phyloP scores from a whole-genome alignment of 179 eudicot genomes.

The Silene vulgaris region DNA sequence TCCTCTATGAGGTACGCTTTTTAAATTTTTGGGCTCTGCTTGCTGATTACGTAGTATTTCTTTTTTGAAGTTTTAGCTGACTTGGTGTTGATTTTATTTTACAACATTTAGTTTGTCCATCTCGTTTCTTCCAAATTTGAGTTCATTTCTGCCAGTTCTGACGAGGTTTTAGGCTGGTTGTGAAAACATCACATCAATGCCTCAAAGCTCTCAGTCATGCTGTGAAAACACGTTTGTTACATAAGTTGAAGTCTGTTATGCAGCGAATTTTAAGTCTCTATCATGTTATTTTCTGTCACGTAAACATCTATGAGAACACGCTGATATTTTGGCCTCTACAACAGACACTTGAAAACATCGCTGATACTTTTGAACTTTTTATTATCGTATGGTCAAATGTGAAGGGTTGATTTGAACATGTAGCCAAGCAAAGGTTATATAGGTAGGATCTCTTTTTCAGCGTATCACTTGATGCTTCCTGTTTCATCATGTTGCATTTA shows the following conservation, averaged over 20 bases:
- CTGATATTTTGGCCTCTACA: neutral
- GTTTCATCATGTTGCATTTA: no score
- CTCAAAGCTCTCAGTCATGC: neutral
- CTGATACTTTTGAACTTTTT: neutral
- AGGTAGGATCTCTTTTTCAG: no score
- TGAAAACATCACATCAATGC: neutral
- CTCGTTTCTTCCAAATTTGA: no score
- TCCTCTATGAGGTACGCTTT: conserved; percentile 58
- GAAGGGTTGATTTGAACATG: no score
- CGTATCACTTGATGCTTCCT: no score
- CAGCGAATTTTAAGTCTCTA: neutral
- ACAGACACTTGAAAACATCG: neutral
- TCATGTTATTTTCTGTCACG: neutral
- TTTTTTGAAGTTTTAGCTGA: neutral
- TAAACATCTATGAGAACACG: neutral
- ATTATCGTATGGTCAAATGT: neutral
- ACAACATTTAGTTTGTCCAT: neutral
- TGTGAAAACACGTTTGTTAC: neutral
- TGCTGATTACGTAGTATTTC: neutral
- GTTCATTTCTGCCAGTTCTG: no score
- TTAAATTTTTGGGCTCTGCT: conserved; percentile 12
- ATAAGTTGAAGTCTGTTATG: neutral
- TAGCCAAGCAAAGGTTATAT: no score
- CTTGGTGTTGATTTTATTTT: neutral
- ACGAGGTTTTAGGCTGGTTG: no score